Conservation (phyloP, 208 protist genomes). For the Crithidia bombi region DNA sequence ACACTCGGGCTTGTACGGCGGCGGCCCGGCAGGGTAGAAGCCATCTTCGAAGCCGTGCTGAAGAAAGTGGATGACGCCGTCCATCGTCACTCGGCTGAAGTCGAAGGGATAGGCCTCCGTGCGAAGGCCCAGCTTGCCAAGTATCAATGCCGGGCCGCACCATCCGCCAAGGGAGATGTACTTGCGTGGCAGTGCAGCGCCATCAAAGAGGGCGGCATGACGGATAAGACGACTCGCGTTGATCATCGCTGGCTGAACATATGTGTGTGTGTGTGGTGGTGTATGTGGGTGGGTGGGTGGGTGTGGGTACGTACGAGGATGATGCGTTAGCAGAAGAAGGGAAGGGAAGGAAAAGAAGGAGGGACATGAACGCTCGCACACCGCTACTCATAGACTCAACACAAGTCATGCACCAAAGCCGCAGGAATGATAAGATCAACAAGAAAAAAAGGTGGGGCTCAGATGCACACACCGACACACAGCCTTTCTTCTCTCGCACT, state of each 20-base stretch:
- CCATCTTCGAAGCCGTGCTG: constrained; percentile 57
- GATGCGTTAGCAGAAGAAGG: too few species aligned
- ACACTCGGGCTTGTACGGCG: constrained; percentile 75
- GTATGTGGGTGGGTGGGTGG: too few species aligned
- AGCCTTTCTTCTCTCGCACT: too few species aligned
- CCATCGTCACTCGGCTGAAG: constrained; percentile 75
- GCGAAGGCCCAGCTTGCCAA: constrained; percentile 75
- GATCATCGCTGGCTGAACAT: constrained; percentile 10
- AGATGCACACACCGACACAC: too few species aligned
- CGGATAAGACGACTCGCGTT: background rate
- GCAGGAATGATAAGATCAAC: too few species aligned
- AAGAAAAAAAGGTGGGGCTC: too few species aligned
- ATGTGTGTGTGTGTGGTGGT: too few species aligned
- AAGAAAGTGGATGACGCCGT: constrained; percentile 75
- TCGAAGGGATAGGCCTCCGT: constrained; percentile 78
- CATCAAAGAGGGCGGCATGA: constrained; percentile 31
- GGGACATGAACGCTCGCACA: too few species aligned
- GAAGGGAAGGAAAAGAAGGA: too few species aligned
- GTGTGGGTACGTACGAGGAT: too few species aligned
- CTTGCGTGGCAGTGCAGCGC: constrained; percentile 44
- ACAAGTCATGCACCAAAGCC: too few species aligned
- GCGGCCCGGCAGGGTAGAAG: constrained; percentile 70
- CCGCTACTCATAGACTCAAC: too few species aligned
- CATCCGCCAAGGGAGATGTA: constrained; percentile 80
- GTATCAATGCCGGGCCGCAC: constrained; percentile 75